Evolutionary conservation across 148 eudicot species (phyloP), one percentile per base, ranked within the genome.

Genomic region (Heliamphora exappendiculata): DNA sequence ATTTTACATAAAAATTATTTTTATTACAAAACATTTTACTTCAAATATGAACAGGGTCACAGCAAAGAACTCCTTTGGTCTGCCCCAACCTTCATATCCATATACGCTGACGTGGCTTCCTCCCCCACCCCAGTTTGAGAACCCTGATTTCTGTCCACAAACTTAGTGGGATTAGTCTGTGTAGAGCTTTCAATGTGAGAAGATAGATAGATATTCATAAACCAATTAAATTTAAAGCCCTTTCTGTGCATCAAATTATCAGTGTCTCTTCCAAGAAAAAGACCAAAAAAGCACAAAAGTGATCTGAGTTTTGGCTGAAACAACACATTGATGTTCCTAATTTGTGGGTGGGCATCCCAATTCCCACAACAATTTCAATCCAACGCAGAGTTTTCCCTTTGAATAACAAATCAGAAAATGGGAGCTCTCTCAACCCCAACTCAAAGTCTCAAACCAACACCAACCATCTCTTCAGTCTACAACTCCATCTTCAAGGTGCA

Each of bases 401-500:
- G 5, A 8, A 20, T 34, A 33, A 11, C 58, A 13, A n/a, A 70
- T 12, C 50, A 64, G 24, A 39, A 34, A 31, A 78, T 78, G 80
- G 80, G 58, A 3, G 76, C 70, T 20, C 36, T 78, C 66, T 81
- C 79, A 31, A 41, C 76, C 31, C 79, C 37, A 58, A 57, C 70
- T 28, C 77, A 72, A 36, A 19, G 51, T 41, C 47, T 72, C 24
- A 62, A 16, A 16, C 49, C 63, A 26, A 22, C 81, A 31, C 14
- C 84, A 75, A 19, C 77, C 17, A 62, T n/a, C n/a, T n/a, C 73
- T 47, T 20, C 78, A 62, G 60, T 73, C 4, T 65, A 55, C n/a
- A 22, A 26, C 2, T 82, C 86, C 75, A 53, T 70, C 14, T 72
- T 67, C 75, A 86, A 88, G 90, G 91, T 90, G 39, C 51, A 28